Base-by-base conservation (phyloP, 768 basidiomycete species). In the Coprinopsis strossmayeri region DNA sequence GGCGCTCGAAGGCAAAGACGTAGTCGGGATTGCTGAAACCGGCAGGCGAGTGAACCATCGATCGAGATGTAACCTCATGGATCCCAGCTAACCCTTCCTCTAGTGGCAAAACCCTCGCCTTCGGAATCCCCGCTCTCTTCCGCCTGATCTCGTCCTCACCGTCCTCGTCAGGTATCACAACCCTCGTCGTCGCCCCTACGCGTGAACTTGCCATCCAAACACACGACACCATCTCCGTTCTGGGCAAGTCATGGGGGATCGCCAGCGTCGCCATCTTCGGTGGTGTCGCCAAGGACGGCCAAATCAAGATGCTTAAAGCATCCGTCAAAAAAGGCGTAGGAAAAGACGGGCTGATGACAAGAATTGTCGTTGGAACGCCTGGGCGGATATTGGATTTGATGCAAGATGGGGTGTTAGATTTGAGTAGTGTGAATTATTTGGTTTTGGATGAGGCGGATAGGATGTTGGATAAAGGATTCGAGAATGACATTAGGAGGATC, bases 381-480 rank as follows among this genome's bases (percentile, higher is more conserved):
- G 96, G 96, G 1, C 75, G 96, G 44, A 81, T 96, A 51, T 68
- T 97, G 54, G 96, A 99, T 69, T 70, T 98, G n/a, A 81, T 90
- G 56, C 78, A 89, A 55, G 89, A 93, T 48, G 89, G 91, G 28
- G 82, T 69, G 25, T 85, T 92, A 55, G 87, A 93, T 66, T 69
- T 98, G 17, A 84, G 84, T 57, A 66, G 74, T 84, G 92, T 98
- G 12, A 73, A 81, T 35, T 99, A 94, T 68, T 72, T 98, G 18
- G 95, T 97, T 9, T 71, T 99, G 52, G 96, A 99, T 61, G 96
- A 99, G 69, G 96, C 96, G 4, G 95, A 98, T 68, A 78, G 95
- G 44, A 97, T 97, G 95, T 73, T 99, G 43, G 96, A 98, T 64
- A 92, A 87, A 64, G 96, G 95, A 0, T 99, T 99, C 62, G 96